Conservation (phyloP, 306 rosid species). For the Acacia crassicarpa region DNA sequence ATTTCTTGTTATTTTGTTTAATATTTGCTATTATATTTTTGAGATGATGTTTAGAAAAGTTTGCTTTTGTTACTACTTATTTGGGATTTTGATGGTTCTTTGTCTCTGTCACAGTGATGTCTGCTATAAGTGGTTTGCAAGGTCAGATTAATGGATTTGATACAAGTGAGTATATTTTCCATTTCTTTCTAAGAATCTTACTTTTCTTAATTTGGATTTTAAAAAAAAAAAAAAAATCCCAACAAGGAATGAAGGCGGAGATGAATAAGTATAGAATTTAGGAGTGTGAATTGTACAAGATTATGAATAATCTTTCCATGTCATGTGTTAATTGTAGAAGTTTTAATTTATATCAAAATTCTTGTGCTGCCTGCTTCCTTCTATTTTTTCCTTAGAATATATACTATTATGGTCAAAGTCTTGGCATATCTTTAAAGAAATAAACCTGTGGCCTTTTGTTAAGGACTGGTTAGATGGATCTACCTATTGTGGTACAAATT, state of each 20-base stretch:
- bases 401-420: neutral
- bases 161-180: slow-evolving; percentile 63
- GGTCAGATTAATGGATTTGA: slow-evolving; percentile 67
- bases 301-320: neutral
- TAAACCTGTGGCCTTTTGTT: neutral
- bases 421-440: neutral
- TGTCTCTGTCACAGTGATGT: slow-evolving; percentile 68
- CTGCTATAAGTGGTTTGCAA: slow-evolving; percentile 92
- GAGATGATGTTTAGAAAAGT: neutral
- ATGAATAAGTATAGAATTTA: neutral
- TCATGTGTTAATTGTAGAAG: neutral
- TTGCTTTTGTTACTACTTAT: slow-evolving; percentile 16
- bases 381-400: neutral
- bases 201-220: neutral
- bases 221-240: neutral
- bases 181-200: slow-evolving; percentile 11
- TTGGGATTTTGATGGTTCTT: slow-evolving; percentile 20
- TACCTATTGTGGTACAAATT: no score
- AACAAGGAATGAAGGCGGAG: slow-evolving; percentile 2
- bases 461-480: neutral
- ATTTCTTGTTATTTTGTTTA: slow-evolving; percentile 2
- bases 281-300: neutral
- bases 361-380: slow-evolving; percentile 1
- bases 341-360: neutral
- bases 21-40: neutral